Base-by-base conservation (phyloP, 2,329 filamentous ascomycete species). In the Pseudogymnoascus sp. region DNA sequence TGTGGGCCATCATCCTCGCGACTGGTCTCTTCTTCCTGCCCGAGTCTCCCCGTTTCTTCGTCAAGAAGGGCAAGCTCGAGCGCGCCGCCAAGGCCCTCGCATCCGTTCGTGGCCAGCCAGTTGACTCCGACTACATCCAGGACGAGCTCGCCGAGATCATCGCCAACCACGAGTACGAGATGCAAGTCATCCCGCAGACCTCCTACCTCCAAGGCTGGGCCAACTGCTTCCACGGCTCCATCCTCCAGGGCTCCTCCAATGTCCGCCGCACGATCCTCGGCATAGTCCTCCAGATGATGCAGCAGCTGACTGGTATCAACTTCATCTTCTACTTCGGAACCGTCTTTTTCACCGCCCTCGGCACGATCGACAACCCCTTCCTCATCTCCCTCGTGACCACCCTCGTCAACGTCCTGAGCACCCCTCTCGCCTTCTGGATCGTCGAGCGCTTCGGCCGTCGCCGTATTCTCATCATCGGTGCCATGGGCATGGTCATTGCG, bases 301-400 rank as follows among this genome's bases (percentile, higher is more conserved):
- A 90, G 77, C 88, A 90, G 77, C 33, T 60, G 89, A 66, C 74
- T 91, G 90, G 91, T 80, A 89, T 96, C 78, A 96, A 96, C 83
- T 96, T 93, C 78, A 90, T 95, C 80, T 93, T 92, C 81, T 90
- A 91, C 80, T 91, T 87, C 79, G 91, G 89, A 37, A 92, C 90
- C 35, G 85, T 89, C 65, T 96, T 96, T 85, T 89, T 96, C 79
- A 78, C 89, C 77, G 86, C 87, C 24, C 87, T 89, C 80, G 72
- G 78, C 26, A 80, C 78, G 8, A 74, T 85, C 33, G 77, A 84
- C 61, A 79, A 80, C 69, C 81, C 80, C 56, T 82, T 90, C 72
- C 76, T 91, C 22, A 78, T 75, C 78, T 85, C 78, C 65, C 75
- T 90, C 6, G 83, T 89, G 68, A 79, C 81, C 65, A 80, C 64